These are phyloP conservation scores for Quercus gilva DNA, from an alignment of 306 rosid genomes.

Conservation along the genomic window DNA sequence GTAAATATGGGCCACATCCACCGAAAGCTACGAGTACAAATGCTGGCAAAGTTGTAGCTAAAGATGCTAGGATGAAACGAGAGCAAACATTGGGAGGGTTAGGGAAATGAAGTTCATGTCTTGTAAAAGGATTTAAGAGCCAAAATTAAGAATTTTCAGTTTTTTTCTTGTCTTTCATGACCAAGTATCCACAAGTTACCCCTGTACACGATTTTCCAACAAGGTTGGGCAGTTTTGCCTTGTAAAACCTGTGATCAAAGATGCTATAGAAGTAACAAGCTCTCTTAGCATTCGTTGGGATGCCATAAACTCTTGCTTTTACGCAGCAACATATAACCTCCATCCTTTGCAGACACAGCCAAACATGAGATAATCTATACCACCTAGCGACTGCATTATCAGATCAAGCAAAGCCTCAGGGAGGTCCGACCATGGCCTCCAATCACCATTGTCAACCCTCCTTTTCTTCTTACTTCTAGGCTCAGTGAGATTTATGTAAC, in stretches of 20 bases:
- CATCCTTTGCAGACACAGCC: background rate
- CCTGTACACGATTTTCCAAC: background rate
- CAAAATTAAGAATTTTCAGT: background rate
- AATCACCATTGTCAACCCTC: background rate
- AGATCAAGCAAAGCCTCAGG: background rate
- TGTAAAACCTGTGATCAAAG: background rate
- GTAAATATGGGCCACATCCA: background rate
- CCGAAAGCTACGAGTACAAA: background rate
- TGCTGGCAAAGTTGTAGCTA: background rate
- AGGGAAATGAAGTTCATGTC: background rate
- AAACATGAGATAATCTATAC: background rate
- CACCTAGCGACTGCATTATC: background rate
- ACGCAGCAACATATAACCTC: background rate
- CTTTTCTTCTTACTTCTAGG: background rate
- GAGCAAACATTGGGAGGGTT: background rate
- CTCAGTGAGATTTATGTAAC: background rate
- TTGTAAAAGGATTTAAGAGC: background rate
- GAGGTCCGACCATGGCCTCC: background rate
- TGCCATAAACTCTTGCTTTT: background rate
- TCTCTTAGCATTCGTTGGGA: background rate
- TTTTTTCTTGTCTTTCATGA: background rate
- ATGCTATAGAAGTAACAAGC: background rate
- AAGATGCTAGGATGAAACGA: background rate
- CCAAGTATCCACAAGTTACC: background rate
- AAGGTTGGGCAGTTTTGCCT: background rate